Evolutionary conservation across 495 filamentous ascomycete species (phyloP).

Genomic region (Wilcoxina mikolae): DNA sequence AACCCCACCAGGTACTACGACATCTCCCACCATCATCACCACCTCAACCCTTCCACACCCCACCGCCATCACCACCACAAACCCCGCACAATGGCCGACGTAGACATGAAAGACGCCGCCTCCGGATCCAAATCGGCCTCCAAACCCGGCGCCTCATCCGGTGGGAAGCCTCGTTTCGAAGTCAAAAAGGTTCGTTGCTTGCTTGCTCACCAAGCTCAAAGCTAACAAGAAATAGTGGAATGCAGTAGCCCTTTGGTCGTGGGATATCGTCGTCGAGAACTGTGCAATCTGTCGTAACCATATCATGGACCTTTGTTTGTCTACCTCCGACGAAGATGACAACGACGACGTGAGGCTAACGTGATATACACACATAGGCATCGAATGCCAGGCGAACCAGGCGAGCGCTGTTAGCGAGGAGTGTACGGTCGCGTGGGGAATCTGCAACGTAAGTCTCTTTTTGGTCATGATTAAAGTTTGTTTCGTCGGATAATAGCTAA

Average conservation of each 20-base stretch:
- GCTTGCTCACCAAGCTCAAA: slow-evolving; percentile 7
- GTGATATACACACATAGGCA: too few species aligned
- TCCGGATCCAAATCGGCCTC: slow-evolving; percentile 41
- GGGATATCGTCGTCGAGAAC: slow-evolving; percentile 99
- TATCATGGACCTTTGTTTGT: slow-evolving; percentile 91
- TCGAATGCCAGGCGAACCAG: slow-evolving; percentile 99
- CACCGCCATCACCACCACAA: not conserved
- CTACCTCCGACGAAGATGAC: too few species aligned
- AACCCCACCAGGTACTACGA: too few species aligned
- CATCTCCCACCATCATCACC: not conserved
- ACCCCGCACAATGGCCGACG: slow-evolving; percentile 65
- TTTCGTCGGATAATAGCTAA: not conserved
- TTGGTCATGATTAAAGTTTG: not conserved
- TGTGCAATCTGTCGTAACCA: slow-evolving; percentile 99
- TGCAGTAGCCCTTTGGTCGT: slow-evolving; percentile 96
- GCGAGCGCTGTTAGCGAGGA: slow-evolving; percentile 93
- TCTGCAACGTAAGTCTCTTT: slow-evolving; percentile 73
- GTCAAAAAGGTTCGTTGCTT: slow-evolving; percentile 73
- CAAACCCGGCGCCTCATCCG: slow-evolving; percentile 39
- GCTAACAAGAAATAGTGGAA: slow-evolving; percentile 60
- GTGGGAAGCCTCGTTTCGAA: slow-evolving; percentile 87
- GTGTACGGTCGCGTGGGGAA: slow-evolving; percentile 97
- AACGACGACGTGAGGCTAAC: too few species aligned
- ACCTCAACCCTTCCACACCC: not conserved
- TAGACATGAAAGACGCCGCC: slow-evolving; percentile 83